Percentiles rank a stretch among this genome's conserved stretches.
Conservation (phyloP, 352 stramenopile species). For the Sclerospora graminicola region DNA sequence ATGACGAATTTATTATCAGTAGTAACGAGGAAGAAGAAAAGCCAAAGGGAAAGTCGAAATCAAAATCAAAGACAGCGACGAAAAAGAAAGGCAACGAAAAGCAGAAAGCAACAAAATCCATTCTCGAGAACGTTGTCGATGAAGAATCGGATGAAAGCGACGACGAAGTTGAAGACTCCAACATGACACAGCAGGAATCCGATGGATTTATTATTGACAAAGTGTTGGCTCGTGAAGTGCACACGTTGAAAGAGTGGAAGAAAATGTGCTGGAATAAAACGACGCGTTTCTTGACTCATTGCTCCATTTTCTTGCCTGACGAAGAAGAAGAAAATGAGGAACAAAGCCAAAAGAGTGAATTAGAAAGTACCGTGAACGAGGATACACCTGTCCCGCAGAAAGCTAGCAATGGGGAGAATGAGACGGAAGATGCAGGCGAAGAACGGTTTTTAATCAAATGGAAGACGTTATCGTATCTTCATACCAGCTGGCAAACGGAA, state of each 20-base stretch:
- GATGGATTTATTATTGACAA: conserved; percentile 77
- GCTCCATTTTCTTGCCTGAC: conserved; percentile 71
- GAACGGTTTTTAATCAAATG: conserved; percentile 88
- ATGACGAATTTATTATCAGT: conserved; percentile 24
- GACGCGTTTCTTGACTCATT: conserved; percentile 66
- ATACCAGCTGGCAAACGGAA: conserved; percentile 87
- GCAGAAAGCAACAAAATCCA: conserved; percentile 16
- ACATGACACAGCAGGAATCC: conserved; percentile 39
- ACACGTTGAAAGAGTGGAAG: conserved; percentile 72
- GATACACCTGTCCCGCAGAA: conserved; percentile 3
- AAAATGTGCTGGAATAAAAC: conserved; percentile 65
- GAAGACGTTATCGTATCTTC: conserved; percentile 83
- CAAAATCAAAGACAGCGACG: conserved; percentile 13
- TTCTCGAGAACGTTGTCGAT: conserved; percentile 20
- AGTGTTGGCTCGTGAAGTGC: conserved; percentile 59
- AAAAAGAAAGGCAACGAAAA: conserved; percentile 20
- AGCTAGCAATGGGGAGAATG: conserved; percentile 10
- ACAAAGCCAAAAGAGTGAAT: conserved; percentile 3
- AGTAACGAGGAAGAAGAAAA: conserved; percentile 32
- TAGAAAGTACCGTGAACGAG: not conserved
- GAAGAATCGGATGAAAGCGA: conserved; percentile 17
- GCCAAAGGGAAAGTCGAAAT: conserved; percentile 15
- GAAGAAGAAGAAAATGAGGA: conserved; percentile 19
- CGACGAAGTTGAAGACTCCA: conserved; percentile 11
- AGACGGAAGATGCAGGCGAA: conserved; percentile 43